Conservation (phyloP, 768 basidiomycete genomes). For the Leccinum uliginosum region DNA sequence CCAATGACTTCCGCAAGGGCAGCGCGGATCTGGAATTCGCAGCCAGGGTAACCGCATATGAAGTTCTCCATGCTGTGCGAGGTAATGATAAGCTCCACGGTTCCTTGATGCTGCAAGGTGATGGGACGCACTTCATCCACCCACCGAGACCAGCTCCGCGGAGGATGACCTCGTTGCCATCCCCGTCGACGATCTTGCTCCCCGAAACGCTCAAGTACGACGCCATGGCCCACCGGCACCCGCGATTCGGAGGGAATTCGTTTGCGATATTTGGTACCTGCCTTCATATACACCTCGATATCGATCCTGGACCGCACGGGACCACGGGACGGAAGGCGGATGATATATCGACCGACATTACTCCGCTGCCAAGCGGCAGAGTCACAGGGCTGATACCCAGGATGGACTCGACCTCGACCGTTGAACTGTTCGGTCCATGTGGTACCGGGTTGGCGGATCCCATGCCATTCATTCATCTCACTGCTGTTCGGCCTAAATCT, state of each 20-base stretch:
- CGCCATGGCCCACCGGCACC: slow-evolving; percentile 14
- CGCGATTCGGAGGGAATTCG: background rate
- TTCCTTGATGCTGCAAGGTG: slow-evolving; percentile 6
- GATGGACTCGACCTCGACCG: background rate
- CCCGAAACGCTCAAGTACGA: slow-evolving; percentile 55
- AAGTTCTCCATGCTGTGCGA: slow-evolving; percentile 68
- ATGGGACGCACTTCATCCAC: slow-evolving; percentile 73
- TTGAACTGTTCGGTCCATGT: background rate
- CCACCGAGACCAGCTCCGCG: slow-evolving; percentile 77
- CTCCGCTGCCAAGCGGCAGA: slow-evolving; percentile 7
- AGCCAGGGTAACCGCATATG: slow-evolving; percentile 75
- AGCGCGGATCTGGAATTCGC: slow-evolving; percentile 73
- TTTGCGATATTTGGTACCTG: background rate
- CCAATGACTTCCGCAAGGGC: slow-evolving; percentile 66
- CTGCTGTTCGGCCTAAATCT: slow-evolving; percentile 16
- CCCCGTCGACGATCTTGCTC: slow-evolving; percentile 54
- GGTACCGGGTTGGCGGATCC: background rate
- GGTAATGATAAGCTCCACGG: slow-evolving; percentile 2
- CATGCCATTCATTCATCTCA: background rate
- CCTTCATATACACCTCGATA: slow-evolving; percentile 1
- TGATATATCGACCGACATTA: slow-evolving; percentile 13
- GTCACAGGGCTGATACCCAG: slow-evolving; percentile 1
- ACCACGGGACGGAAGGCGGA: background rate
- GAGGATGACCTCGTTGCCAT: slow-evolving; percentile 55
- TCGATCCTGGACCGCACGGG: background rate